phyloP scores from a whole-genome alignment of 495 filamentous ascomycete species.

The Lindgomyces ingoldianus region DNA sequence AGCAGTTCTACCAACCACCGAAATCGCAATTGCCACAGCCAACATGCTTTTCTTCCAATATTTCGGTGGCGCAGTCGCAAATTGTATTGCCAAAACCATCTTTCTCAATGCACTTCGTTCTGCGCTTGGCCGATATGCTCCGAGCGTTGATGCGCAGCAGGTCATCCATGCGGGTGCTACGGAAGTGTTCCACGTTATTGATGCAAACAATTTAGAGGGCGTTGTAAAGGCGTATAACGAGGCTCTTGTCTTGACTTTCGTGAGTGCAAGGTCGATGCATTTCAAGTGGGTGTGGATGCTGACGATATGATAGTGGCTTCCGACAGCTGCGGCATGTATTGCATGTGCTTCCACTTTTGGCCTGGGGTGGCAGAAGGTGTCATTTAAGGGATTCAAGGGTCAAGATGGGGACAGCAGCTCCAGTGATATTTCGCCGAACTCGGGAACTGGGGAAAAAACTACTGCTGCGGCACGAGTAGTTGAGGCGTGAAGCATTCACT shows the following conservation, averaged over 20 bases:
- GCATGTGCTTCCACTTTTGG: not conserved
- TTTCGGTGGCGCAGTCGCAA: constrained; percentile 18
- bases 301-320: not conserved
- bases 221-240: constrained; percentile 12
- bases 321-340: not conserved
- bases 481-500: no score
- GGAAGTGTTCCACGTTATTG: constrained; percentile 33
- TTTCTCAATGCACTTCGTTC: constrained; percentile 16
- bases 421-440: no score
- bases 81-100: constrained; percentile 15
- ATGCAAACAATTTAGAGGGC: not conserved
- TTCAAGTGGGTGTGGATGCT: no score
- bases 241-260: constrained; percentile 8
- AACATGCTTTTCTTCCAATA: constrained; percentile 24
- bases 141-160: constrained; percentile 7
- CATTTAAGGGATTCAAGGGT: not conserved
- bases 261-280: constrained; percentile 2
- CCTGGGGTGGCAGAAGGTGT: not conserved
- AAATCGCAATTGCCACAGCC: constrained; percentile 8
- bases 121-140: constrained; percentile 11
- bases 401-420: not conserved
- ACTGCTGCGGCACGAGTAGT: no score
- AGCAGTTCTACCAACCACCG: not conserved
- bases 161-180: constrained; percentile 12
- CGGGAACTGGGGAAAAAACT: no score